Conservation (phyloP, 371 early-diverging fungal species). For the Zancudomyces culisetae region DNA sequence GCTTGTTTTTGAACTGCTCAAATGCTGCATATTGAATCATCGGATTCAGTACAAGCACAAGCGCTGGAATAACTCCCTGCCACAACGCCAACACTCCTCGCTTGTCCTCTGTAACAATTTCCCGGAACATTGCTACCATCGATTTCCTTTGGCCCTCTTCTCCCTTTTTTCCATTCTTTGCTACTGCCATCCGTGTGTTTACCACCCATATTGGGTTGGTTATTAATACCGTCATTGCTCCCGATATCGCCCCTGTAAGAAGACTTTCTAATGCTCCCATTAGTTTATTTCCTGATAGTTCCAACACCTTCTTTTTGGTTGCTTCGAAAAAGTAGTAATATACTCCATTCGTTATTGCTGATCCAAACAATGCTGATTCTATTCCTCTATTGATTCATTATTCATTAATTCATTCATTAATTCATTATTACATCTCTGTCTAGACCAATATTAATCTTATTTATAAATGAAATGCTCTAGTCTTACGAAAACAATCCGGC, state of each 20-base stretch:
- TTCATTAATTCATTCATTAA: no score
- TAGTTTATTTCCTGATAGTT: slow-evolving; percentile 32
- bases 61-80: slow-evolving; percentile 75
- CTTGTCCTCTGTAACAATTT: slow-evolving; percentile 70
- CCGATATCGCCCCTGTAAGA: slow-evolving; percentile 82
- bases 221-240: slow-evolving; percentile 60
- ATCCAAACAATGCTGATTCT: slow-evolving; percentile 85
- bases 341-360: slow-evolving; percentile 85
- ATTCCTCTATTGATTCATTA: slow-evolving; percentile 62
- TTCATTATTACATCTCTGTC: neutral
- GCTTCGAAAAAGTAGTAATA: slow-evolving; percentile 91
- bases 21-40: slow-evolving; percentile 94
- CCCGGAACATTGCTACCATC: slow-evolving; percentile 18
- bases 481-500: slow-evolving; percentile 75
- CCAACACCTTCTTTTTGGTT: slow-evolving; percentile 66
- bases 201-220: slow-evolving; percentile 97
- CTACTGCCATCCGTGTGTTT: no score
- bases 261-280: slow-evolving; percentile 74
- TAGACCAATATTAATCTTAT: neutral
- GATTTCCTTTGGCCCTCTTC: slow-evolving; percentile 5
- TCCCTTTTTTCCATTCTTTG: no score
- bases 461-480: no score
- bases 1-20: slow-evolving; percentile 67
- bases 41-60: slow-evolving; percentile 92
- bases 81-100: slow-evolving; percentile 71